These are phyloP conservation scores for Mortierella sp. DNA, from an alignment of 371 early-diverging fungal genomes.

Conservation along the genomic window DNA sequence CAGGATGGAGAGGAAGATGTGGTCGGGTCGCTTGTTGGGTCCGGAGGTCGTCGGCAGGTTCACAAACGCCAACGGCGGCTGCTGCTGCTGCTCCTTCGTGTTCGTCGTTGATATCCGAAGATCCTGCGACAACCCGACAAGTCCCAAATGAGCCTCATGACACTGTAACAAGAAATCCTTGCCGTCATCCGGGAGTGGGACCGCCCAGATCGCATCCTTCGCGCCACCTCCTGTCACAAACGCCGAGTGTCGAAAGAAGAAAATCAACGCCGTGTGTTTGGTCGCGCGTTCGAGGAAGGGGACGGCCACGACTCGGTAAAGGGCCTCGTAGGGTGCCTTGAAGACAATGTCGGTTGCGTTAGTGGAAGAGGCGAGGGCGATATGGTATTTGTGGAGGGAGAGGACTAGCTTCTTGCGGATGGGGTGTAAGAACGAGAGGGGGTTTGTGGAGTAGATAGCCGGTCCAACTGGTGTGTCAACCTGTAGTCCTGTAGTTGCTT, in stretches of 20 bases:
- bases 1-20: slow-evolving; percentile 24
- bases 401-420: slow-evolving; percentile 51
- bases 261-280: slow-evolving; percentile 43
- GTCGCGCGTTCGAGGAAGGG: slow-evolving; percentile 50
- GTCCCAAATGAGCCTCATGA: slow-evolving; percentile 15
- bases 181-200: slow-evolving; percentile 50
- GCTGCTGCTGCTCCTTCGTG: background rate
- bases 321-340: slow-evolving; percentile 29
- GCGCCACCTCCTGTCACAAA: slow-evolving; percentile 11
- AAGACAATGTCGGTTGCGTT: slow-evolving; percentile 13
- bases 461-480: slow-evolving; percentile 33
- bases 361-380: slow-evolving; percentile 36
- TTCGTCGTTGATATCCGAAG: slow-evolving; percentile 5
- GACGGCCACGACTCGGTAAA: slow-evolving; percentile 43
- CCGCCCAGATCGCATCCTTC: slow-evolving; percentile 54
- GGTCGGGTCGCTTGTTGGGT: slow-evolving; percentile 30
- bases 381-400: slow-evolving; percentile 24
- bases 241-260: slow-evolving; percentile 40
- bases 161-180: slow-evolving; percentile 43
- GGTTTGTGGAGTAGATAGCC: slow-evolving; percentile 36
- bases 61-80: slow-evolving; percentile 26
- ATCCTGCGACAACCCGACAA: slow-evolving; percentile 27
- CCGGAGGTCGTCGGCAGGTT: slow-evolving; percentile 1
- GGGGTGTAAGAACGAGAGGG: slow-evolving; percentile 48
- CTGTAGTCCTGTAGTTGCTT: background rate